Conservation (phyloP, 495 filamentous ascomycete genomes). For the Ramalina intermedia region DNA sequence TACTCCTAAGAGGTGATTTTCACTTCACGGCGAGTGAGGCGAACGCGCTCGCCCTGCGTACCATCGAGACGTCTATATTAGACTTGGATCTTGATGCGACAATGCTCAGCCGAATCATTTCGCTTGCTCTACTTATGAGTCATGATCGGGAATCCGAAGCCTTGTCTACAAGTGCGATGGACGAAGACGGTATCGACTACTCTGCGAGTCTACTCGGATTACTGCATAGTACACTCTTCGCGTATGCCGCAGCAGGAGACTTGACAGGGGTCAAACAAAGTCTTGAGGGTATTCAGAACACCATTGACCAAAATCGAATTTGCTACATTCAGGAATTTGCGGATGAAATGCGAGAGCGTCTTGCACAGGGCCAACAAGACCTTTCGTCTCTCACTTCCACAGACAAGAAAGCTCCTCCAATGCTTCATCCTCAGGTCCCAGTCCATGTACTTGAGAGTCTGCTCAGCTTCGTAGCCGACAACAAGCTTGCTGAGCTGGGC, state of each 20-base stretch:
- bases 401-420: background rate
- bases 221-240: conserved; percentile 6
- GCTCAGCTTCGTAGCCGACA: conserved; percentile 36
- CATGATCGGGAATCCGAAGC: background rate
- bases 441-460: conserved; percentile 31
- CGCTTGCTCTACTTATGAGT: conserved; percentile 2
- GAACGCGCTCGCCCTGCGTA: conserved; percentile 36
- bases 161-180: background rate
- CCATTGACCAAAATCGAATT: conserved; percentile 9
- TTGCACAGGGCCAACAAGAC: background rate
- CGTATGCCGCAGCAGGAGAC: conserved; percentile 7
- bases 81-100: conserved; percentile 25
- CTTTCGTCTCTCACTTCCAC: background rate
- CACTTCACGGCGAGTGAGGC: conserved; percentile 22
- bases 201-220: conserved; percentile 11
- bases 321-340: conserved; percentile 8
- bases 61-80: conserved; percentile 34
- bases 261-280: conserved; percentile 5
- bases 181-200: conserved; percentile 2
- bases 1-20: conserved; percentile 20
- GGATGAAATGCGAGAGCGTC: conserved; percentile 1
- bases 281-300: conserved; percentile 10
- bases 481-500: conserved; percentile 34
- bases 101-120: conserved; percentile 20
- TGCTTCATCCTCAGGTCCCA: conserved; percentile 29